Evolutionary conservation across 1,284 basidiomycete species (phyloP).

Genomic region (Pseudozyma sp.): DNA sequence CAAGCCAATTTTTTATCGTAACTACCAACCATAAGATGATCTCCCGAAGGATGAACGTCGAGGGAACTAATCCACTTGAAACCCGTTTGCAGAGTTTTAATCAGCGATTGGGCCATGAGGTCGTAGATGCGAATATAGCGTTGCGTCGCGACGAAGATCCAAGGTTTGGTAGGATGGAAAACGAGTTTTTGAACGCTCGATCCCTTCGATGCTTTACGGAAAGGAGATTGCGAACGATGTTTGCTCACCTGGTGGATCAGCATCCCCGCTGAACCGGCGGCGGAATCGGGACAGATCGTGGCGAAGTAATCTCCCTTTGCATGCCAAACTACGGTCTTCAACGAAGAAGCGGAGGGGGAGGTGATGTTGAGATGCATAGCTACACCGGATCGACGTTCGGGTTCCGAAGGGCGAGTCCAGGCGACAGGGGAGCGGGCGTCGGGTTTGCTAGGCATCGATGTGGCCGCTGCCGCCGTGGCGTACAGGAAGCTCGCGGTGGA

Average conservation of each 20-base stretch:
- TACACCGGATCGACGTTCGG: slow-evolving; percentile 72
- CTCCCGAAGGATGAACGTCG: slow-evolving; percentile 86
- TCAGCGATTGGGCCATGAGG: slow-evolving; percentile 88
- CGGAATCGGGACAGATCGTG: slow-evolving; percentile 75
- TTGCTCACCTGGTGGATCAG: slow-evolving; percentile 95
- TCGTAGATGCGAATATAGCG: slow-evolving; percentile 96
- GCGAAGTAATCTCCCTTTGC: slow-evolving; percentile 94
- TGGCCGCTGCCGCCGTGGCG: slow-evolving; percentile 55
- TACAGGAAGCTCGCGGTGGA: slow-evolving; percentile 55
- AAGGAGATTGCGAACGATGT: slow-evolving; percentile 95
- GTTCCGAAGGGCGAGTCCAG: slow-evolving; percentile 72
- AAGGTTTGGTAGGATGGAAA: slow-evolving; percentile 93
- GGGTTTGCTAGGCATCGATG: slow-evolving; percentile 41
- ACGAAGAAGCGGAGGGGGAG: slow-evolving; percentile 75
- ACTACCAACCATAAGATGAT: slow-evolving; percentile 94
- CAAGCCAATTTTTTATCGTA: slow-evolving; percentile 98
- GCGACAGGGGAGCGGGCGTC: slow-evolving; percentile 69
- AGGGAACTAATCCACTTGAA: slow-evolving; percentile 96
- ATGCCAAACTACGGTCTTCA: slow-evolving; percentile 92
- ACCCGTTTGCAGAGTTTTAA: slow-evolving; percentile 92
- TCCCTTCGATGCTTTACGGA: slow-evolving; percentile 88
- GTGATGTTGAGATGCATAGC: slow-evolving; percentile 65
- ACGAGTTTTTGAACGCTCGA: slow-evolving; percentile 84
- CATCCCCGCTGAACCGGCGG: slow-evolving; percentile 78
- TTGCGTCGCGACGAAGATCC: slow-evolving; percentile 99